Conservation (phyloP, 495 filamentous ascomycete genomes). For the Penicillium fimorum region DNA sequence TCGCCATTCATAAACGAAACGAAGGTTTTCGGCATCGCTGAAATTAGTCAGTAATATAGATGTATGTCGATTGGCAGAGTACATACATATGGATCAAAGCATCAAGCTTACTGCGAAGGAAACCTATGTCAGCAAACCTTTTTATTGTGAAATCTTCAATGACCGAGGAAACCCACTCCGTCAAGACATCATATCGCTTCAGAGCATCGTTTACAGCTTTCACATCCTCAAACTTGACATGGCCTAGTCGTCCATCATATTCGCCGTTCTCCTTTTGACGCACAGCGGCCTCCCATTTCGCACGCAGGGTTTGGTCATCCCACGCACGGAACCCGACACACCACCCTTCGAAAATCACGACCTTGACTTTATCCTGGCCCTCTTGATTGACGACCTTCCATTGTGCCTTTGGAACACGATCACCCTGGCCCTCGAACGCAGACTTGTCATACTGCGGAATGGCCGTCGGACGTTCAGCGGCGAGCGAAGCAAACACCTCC, state of each 20-base stretch:
- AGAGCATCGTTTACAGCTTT: slow-evolving; percentile 70
- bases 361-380: slow-evolving; percentile 48
- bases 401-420: slow-evolving; percentile 58
- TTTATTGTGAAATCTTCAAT: not conserved
- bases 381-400: slow-evolving; percentile 66
- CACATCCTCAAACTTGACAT: slow-evolving; percentile 65
- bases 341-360: slow-evolving; percentile 89
- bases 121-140: slow-evolving; percentile 13
- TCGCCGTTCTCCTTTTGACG: slow-evolving; percentile 39
- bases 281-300: slow-evolving; percentile 56
- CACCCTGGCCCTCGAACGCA: slow-evolving; percentile 71
- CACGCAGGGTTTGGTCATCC: slow-evolving; percentile 49
- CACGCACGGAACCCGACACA: slow-evolving; percentile 79
- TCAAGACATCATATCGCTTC: slow-evolving; percentile 67
- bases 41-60: slow-evolving; percentile 7
- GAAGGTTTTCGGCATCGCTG: slow-evolving; percentile 71
- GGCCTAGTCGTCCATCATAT: slow-evolving; percentile 51
- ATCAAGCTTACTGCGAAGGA: slow-evolving; percentile 56
- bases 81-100: slow-evolving; percentile 81
- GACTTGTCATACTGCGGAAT: slow-evolving; percentile 86
- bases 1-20: slow-evolving; percentile 87
- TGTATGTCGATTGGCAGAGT: not conserved
- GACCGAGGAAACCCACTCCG: slow-evolving; percentile 46
- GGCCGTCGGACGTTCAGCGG: slow-evolving; percentile 48
- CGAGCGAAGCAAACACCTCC: slow-evolving; percentile 61